Evolutionary conservation across 2,329 filamentous ascomycete species (phyloP).

Genomic region (Hypocrella siamensis): DNA sequence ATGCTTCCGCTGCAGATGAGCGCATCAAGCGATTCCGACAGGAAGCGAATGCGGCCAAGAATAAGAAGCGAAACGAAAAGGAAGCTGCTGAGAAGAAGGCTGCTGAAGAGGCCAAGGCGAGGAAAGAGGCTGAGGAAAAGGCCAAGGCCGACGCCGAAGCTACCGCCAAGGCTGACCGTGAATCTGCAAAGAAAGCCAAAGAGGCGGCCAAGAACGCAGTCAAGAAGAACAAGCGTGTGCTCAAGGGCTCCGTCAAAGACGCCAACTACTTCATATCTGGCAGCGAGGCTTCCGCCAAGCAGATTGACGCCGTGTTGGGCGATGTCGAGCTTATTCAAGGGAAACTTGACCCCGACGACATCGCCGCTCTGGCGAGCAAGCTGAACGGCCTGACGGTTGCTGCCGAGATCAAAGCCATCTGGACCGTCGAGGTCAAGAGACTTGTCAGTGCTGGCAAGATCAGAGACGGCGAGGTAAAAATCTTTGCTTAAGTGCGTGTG

Average conservation of each 20-base stretch:
- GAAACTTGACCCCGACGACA: conserved; percentile 83
- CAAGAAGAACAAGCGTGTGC: conserved; percentile 99
- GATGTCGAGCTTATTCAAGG: conserved; percentile 78
- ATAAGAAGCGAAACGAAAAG: conserved; percentile 81
- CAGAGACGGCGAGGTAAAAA: conserved; percentile 69
- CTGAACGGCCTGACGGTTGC: conserved; percentile 66
- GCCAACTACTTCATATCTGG: conserved; percentile 83
- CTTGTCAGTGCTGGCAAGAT: conserved; percentile 72
- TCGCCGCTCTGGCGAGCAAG: conserved; percentile 68
- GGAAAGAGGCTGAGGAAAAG: conserved; percentile 71
- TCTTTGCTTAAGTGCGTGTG: conserved; percentile 22
- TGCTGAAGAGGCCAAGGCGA: conserved; percentile 68
- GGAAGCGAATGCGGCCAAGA: conserved; percentile 82
- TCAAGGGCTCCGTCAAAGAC: conserved; percentile 88
- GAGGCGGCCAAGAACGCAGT: conserved; percentile 96
- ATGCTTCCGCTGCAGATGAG: conserved; percentile 70
- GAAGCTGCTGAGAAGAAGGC: conserved; percentile 84
- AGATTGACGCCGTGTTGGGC: conserved; percentile 68
- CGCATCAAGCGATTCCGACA: conserved; percentile 96
- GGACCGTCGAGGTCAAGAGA: conserved; percentile 61
- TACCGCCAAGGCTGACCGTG: conserved; percentile 68
- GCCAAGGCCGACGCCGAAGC: conserved; percentile 73
- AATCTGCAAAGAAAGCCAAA: conserved; percentile 86
- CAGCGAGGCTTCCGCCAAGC: conserved; percentile 54
- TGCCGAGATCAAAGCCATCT: conserved; percentile 73